Conservation (phyloP, 2,329 filamentous ascomycete genomes). For the Nigrospora osmanthi region DNA sequence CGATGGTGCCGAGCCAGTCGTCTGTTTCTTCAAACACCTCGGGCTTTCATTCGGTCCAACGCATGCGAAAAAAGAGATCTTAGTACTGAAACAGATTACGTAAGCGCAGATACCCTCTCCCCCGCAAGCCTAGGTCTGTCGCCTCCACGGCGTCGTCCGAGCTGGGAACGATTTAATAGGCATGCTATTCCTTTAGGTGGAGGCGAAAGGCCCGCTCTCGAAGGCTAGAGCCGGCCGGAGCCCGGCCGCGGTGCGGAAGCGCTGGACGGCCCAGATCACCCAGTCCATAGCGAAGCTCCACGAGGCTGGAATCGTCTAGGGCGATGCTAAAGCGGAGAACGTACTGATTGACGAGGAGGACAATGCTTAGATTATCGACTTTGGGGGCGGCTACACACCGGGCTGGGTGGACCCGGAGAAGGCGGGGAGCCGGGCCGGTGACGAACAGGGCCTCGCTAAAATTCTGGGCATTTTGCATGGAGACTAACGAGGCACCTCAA, state of each 20-base stretch:
- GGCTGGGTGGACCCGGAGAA: constrained; percentile 18
- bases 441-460: constrained; percentile 11
- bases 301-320: constrained; percentile 16
- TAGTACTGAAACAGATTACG: background rate
- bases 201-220: background rate
- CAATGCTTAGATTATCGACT: constrained; percentile 21
- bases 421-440: constrained; percentile 14
- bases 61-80: background rate
- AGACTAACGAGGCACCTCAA: too few relatives aligned
- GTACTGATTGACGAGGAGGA: constrained; percentile 18
- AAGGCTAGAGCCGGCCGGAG: background rate
- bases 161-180: background rate
- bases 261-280: background rate
- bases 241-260: background rate
- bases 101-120: background rate
- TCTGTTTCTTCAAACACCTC: background rate
- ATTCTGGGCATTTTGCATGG: constrained; percentile 4
- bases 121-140: background rate
- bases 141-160: background rate
- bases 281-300: background rate
- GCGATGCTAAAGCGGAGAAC: constrained; percentile 21
- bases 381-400: constrained; percentile 20
- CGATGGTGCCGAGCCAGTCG: background rate
- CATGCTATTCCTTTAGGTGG: background rate
- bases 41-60: background rate